Conservation (phyloP, 2,329 filamentous ascomycete species). For the Tolypocladium pustulatum region DNA sequence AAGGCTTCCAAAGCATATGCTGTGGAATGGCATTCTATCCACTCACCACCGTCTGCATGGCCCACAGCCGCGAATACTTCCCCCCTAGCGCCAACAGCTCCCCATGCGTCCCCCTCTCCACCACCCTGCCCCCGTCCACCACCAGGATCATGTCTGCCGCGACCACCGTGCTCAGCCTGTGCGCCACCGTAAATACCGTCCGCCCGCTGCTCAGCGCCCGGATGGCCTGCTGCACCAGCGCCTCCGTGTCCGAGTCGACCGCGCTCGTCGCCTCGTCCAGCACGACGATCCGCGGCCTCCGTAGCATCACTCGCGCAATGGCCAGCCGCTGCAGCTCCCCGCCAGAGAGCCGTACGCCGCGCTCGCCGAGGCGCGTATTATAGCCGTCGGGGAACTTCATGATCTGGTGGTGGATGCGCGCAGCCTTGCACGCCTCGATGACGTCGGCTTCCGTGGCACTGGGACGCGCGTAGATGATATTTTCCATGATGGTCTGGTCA, state of each 20-base stretch:
- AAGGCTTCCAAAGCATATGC: no score
- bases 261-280: conserved; percentile 43
- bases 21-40: neutral
- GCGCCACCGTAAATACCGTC: conserved; percentile 43
- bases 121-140: conserved; percentile 38
- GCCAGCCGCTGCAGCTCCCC: conserved; percentile 39
- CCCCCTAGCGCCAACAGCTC: conserved; percentile 35
- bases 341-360: conserved; percentile 36
- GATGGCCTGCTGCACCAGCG: conserved; percentile 34
- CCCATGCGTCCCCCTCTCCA: conserved; percentile 42
- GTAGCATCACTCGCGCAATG: conserved; percentile 28
- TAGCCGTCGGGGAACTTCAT: conserved; percentile 44
- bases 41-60: conserved; percentile 23
- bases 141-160: conserved; percentile 42
- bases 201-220: conserved; percentile 31
- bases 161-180: conserved; percentile 29
- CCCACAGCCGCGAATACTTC: conserved; percentile 42
- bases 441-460: conserved; percentile 52
- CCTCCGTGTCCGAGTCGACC: conserved; percentile 33
- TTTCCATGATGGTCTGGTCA: conserved; percentile 53
- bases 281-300: conserved; percentile 16
- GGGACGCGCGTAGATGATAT: conserved; percentile 52
- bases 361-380: conserved; percentile 34
- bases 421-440: conserved; percentile 48
- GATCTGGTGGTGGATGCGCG: conserved; percentile 56